Conservation (phyloP, 352 stramenopile species). For the Pythium scleroteichum region DNA sequence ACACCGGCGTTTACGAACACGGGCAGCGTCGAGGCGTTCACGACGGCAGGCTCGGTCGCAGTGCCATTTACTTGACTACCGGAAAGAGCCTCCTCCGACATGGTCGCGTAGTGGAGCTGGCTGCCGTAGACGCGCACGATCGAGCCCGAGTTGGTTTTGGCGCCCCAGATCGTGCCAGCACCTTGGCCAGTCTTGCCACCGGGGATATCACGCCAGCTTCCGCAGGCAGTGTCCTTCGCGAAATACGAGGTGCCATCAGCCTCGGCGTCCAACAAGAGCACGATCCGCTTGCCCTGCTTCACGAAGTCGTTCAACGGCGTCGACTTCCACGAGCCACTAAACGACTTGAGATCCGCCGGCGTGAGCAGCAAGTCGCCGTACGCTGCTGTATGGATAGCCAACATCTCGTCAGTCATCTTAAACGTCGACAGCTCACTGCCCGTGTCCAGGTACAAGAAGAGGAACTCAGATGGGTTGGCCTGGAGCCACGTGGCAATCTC, state of each 20-base stretch:
- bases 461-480: slow-evolving; percentile 38
- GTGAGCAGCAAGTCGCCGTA: slow-evolving; percentile 60
- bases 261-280: slow-evolving; percentile 43
- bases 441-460: slow-evolving; percentile 65
- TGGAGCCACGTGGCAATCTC: slow-evolving; percentile 70
- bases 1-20: slow-evolving; percentile 55
- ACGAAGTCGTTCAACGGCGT: slow-evolving; percentile 55
- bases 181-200: slow-evolving; percentile 19
- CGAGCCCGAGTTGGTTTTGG: slow-evolving; percentile 42
- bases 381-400: slow-evolving; percentile 43
- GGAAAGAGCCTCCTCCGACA: slow-evolving; percentile 38
- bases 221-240: slow-evolving; percentile 47
- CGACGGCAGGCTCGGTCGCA: slow-evolving; percentile 23
- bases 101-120: slow-evolving; percentile 50
- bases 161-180: slow-evolving; percentile 40
- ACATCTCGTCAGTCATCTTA: slow-evolving; percentile 43
- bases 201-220: slow-evolving; percentile 43
- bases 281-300: slow-evolving; percentile 48
- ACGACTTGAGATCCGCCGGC: slow-evolving; percentile 38
- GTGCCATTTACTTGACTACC: slow-evolving; percentile 8
- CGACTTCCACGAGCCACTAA: slow-evolving; percentile 43
- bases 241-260: slow-evolving; percentile 60
- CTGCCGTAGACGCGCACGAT: slow-evolving; percentile 54
- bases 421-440: slow-evolving; percentile 44
- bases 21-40: slow-evolving; percentile 43